A percentile compares a stretch with the other conserved stretches of the same genome.
phyloP scores from a whole-genome alignment of 2,329 filamentous ascomycete species.

The Stachybotrys chlorohalonatus region DNA sequence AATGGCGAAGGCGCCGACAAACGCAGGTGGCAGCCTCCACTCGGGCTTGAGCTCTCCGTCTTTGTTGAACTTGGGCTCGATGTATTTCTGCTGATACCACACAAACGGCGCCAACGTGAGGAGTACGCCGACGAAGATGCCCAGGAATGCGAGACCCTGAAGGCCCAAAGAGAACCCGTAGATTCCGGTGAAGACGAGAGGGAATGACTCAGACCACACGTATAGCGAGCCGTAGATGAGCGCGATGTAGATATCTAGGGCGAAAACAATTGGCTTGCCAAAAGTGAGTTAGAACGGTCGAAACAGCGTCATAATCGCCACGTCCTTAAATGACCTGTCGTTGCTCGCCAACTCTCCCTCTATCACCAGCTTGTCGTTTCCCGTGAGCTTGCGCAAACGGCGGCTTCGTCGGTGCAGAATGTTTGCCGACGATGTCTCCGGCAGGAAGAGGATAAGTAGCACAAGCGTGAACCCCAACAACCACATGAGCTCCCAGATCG shows the following conservation, averaged over 20 bases:
- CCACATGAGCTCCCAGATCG: constrained; percentile 44
- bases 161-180: constrained; percentile 41
- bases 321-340: background rate
- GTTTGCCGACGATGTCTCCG: background rate
- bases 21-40: constrained; percentile 20
- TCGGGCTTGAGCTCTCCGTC: constrained; percentile 33
- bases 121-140: constrained; percentile 22
- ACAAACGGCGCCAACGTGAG: constrained; percentile 10
- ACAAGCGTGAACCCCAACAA: background rate
- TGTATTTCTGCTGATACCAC: background rate
- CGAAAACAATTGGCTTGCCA: background rate
- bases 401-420: background rate
- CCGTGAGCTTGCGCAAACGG: background rate
- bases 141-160: constrained; percentile 38
- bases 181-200: constrained; percentile 38
- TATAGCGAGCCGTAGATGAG: background rate
- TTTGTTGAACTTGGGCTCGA: constrained; percentile 32
- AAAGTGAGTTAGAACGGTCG: constrained; percentile 45
- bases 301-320: background rate
- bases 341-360: background rate
- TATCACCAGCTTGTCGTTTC: background rate
- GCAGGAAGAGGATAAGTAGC: background rate
- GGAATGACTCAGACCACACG: constrained; percentile 9
- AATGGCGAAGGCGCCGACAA: constrained; percentile 28
- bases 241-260: background rate